Evolutionary conservation across 2,329 filamentous ascomycete genomes (phyloP).

Genomic region (Sporothrix globosa): DNA sequence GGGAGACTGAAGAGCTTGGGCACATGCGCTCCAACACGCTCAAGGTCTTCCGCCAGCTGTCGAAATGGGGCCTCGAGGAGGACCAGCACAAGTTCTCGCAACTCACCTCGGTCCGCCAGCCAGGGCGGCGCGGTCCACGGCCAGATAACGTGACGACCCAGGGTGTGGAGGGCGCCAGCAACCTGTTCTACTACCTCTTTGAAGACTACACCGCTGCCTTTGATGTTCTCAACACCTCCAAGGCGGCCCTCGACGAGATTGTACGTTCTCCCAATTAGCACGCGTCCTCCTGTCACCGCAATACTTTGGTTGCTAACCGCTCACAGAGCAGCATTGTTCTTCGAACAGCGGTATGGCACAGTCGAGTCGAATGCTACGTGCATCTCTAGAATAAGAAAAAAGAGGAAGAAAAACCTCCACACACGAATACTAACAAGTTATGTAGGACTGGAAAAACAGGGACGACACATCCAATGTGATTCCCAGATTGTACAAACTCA

Average conservation of each 20-base stretch:
- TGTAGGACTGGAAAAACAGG: slow-evolving; percentile 39
- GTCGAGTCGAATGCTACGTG: not conserved
- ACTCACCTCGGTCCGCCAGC: slow-evolving; percentile 47
- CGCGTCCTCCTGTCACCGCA: too few species aligned
- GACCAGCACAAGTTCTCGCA: slow-evolving; percentile 49
- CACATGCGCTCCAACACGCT: slow-evolving; percentile 48
- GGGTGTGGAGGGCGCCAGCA: slow-evolving; percentile 57
- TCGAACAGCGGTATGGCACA: slow-evolving; percentile 40
- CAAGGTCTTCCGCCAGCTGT: slow-evolving; percentile 48
- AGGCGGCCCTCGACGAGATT: slow-evolving; percentile 52
- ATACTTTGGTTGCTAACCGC: slow-evolving; percentile 19
- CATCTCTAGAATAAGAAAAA: not conserved
- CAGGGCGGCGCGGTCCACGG: slow-evolving; percentile 26
- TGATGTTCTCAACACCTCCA: slow-evolving; percentile 55
- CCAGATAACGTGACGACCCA: slow-evolving; percentile 36
- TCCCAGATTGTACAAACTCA: slow-evolving; percentile 60
- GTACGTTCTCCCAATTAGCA: slow-evolving; percentile 43
- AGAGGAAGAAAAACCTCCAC: not conserved
- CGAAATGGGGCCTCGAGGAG: slow-evolving; percentile 44
- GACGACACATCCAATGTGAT: slow-evolving; percentile 57
- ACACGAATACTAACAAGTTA: not conserved
- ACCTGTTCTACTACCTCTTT: slow-evolving; percentile 68
- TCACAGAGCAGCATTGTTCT: slow-evolving; percentile 45
- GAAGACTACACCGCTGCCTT: slow-evolving; percentile 67
- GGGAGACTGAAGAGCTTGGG: slow-evolving; percentile 41